Evolutionary conservation across 805 yeast genomes (phyloP), one percentile per base, ranked within the genome.

Genomic region (Yarrowia bubula): DNA sequence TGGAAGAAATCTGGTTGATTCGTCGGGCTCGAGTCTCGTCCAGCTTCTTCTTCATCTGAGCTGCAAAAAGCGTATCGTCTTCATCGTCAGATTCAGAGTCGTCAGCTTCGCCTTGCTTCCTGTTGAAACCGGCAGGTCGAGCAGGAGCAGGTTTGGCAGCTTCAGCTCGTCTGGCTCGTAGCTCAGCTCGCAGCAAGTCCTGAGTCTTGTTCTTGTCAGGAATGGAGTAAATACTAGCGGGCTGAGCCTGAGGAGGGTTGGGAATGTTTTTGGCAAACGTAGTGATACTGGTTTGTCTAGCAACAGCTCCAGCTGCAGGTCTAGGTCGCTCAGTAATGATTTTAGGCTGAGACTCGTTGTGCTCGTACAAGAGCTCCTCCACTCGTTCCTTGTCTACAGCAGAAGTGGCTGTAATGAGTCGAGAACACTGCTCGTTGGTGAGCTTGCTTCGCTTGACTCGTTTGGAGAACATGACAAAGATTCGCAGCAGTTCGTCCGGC

Each of bases 111-210:
- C 11, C 38, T 28, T 32, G 41, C 71, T 71, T 18, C 71, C 67
- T 58, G 67, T 72, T 38, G 75, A 84, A 84, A 37, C 82, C 86
- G 0, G 84, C 76, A 0, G 80, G 78, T 14, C 85, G 74, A 4
- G 86, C 79, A 2, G 87, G 86, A 70, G 78, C 80, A 4, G 78
- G 71, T 8, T 58, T 58, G 7, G 42, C 39, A 8, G 51, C 51
- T 18, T 58, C 64, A 3, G 64, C 64, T 22, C 51, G 32, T 17
- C 50, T 17, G 1, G 64, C 64, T 8, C 51, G 67, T 65, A 39
- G 28, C 10, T 44, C 42, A 47, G 63, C 68, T 43, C 18, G 68
- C 66, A 55, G 4, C 33, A 41, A 8, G 38, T 58, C 57, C 64
- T 68, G 62, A 41, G 71, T 64, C 28, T 70, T 62, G 55, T 66